A percentile compares a stretch with the other conserved stretches of the same genome.
Conservation (phyloP, 1,139 yeast species). For the Debaryomyces sp. region DNA sequence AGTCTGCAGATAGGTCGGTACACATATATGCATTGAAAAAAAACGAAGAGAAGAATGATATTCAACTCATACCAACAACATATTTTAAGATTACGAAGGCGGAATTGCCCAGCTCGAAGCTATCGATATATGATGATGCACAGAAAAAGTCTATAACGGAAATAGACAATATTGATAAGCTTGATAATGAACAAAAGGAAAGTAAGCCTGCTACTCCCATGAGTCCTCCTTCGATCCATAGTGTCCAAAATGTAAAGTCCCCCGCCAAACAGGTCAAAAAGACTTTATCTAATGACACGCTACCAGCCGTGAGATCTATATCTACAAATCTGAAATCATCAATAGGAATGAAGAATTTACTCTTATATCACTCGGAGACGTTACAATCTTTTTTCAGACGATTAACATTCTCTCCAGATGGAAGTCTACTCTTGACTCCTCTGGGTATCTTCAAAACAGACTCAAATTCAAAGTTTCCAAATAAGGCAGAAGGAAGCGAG, state of each 20-base stretch:
- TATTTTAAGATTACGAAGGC: constrained; percentile 46
- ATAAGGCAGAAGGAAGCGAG: constrained; percentile 18
- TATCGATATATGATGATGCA: constrained; percentile 3
- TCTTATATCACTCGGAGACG: constrained; percentile 79
- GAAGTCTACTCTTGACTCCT: constrained; percentile 76
- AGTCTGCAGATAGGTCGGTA: constrained; percentile 85
- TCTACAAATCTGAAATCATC: not conserved
- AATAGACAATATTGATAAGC: not conserved
- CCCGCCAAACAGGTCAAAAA: constrained; percentile 32
- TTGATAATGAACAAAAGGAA: constrained; percentile 2
- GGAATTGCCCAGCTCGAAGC: constrained; percentile 38
- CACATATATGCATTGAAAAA: constrained; percentile 52
- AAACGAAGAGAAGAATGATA: constrained; percentile 18
- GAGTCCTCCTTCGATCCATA: constrained; percentile 12
- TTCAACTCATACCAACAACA: constrained; percentile 32
- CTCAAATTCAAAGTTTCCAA: constrained; percentile 16
- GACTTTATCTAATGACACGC: constrained; percentile 24
- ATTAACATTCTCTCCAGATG: constrained; percentile 87
- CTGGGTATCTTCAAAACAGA: constrained; percentile 63
- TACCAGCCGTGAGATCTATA: constrained; percentile 41
- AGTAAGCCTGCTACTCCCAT: constrained; percentile 3
- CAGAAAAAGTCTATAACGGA: not conserved
- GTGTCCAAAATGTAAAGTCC: constrained; percentile 16
- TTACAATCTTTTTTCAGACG: constrained; percentile 89
- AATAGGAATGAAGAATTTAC: constrained; percentile 4